A percentile compares a stretch with the other conserved stretches of the same genome.
Conservation (phyloP, 345 rosid genomes). For the Rhizophora apiculata region DNA sequence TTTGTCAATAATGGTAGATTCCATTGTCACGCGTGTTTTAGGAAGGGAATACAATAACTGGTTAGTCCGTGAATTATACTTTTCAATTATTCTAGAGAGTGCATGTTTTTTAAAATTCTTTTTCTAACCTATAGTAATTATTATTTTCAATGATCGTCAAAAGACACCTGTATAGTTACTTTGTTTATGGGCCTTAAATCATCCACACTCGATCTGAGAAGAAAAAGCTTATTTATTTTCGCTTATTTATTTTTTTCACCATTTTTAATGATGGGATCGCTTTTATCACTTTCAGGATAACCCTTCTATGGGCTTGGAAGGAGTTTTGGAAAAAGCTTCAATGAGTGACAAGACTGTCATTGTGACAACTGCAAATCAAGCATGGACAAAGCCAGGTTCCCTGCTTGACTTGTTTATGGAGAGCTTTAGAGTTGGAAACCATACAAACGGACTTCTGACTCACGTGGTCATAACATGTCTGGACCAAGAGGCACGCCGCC, state of each 20-base stretch:
- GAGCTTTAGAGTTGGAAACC: conserved; percentile 46
- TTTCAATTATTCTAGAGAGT: no score
- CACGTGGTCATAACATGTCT: conserved; percentile 51
- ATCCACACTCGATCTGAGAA: no score
- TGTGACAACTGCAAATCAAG: conserved; percentile 55
- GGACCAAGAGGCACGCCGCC: conserved; percentile 49
- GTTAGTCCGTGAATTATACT: no score
- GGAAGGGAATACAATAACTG: no score
- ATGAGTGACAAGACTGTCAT: conserved; percentile 50
- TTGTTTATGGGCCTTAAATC: no score
- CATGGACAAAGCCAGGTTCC: conserved; percentile 62
- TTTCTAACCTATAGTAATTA: no score
- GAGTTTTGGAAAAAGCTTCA: conserved; percentile 17
- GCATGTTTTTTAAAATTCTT: no score
- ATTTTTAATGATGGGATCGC: background rate
- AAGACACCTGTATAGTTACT: no score
- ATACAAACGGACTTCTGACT: conserved; percentile 39
- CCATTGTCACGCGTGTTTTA: no score
- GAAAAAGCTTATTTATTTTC: background rate
- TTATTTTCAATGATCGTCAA: no score
- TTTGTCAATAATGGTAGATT: no score
- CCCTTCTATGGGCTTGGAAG: background rate
- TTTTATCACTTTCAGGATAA: background rate
- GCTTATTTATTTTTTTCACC: no score
- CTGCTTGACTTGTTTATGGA: conserved; percentile 55